Conservation (phyloP, 2,329 filamentous ascomycete genomes). For the Penicillium thymicola region DNA sequence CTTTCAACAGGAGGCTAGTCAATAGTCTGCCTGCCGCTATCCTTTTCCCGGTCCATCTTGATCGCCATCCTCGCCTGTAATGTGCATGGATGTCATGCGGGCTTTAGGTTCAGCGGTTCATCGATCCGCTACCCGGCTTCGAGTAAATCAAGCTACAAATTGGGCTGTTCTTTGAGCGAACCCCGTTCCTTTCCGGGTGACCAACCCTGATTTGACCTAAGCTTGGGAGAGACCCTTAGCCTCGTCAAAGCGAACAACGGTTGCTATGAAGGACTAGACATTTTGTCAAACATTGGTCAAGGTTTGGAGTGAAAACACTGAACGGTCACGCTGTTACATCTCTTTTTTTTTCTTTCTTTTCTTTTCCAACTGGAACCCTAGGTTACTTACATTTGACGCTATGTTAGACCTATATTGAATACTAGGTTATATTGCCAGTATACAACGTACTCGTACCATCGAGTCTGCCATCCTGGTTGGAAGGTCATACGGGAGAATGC, state of each 20-base stretch:
- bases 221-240: background rate
- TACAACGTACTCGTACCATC: background rate
- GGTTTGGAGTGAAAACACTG: background rate
- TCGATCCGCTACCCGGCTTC: constrained; percentile 32
- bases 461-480: background rate
- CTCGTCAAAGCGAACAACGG: constrained; percentile 4
- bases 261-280: constrained; percentile 12
- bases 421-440: background rate
- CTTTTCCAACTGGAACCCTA: background rate
- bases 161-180: constrained; percentile 6
- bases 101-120: constrained; percentile 35
- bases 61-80: constrained; percentile 17
- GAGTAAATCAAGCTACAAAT: constrained; percentile 19
- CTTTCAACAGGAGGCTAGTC: background rate
- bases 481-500: background rate
- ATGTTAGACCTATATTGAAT: background rate
- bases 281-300: constrained; percentile 5
- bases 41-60: constrained; percentile 17
- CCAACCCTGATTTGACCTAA: constrained; percentile 13
- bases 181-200: constrained; percentile 17
- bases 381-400: background rate
- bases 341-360: background rate
- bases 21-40: constrained; percentile 16
- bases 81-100: constrained; percentile 31
- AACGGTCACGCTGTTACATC: background rate